Percentiles rank a stretch among this genome's conserved stretches.
Conservation (phyloP, 306 rosid species). For the Rosa rugosa region DNA sequence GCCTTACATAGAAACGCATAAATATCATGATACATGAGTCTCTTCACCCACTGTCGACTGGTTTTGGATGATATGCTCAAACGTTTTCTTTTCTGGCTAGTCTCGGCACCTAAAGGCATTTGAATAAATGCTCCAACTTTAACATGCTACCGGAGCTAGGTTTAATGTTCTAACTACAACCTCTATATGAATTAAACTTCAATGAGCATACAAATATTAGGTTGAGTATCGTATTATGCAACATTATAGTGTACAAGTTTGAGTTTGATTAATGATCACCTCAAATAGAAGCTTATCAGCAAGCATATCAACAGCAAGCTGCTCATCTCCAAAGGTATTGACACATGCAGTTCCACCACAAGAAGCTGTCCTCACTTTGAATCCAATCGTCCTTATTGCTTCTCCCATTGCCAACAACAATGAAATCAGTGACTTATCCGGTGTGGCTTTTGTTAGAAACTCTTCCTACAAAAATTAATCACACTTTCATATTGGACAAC, state of each 20-base stretch:
- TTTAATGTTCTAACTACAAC: too few species aligned
- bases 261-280: conserved; percentile 33
- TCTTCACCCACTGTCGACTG: too few species aligned
- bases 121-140: too few species aligned
- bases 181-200: too few species aligned
- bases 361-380: conserved; percentile 96
- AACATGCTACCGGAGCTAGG: too few species aligned
- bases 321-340: conserved; percentile 94
- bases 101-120: too few species aligned
- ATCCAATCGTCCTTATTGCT: conserved; percentile 88
- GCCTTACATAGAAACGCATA: too few species aligned
- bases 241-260: neutral
- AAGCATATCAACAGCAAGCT: conserved; percentile 95
- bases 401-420: conserved; percentile 90
- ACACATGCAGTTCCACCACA: conserved; percentile 99
- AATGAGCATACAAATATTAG: too few species aligned
- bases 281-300: conserved; percentile 92
- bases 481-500: neutral
- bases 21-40: too few species aligned
- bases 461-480: conserved; percentile 58
- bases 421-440: conserved; percentile 80
- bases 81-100: too few species aligned
- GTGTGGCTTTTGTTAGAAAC: conserved; percentile 81
- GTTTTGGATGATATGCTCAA: too few species aligned
- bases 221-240: neutral